Base-by-base conservation (phyloP, 1,139 yeast species). In the Hansenula anomala region DNA sequence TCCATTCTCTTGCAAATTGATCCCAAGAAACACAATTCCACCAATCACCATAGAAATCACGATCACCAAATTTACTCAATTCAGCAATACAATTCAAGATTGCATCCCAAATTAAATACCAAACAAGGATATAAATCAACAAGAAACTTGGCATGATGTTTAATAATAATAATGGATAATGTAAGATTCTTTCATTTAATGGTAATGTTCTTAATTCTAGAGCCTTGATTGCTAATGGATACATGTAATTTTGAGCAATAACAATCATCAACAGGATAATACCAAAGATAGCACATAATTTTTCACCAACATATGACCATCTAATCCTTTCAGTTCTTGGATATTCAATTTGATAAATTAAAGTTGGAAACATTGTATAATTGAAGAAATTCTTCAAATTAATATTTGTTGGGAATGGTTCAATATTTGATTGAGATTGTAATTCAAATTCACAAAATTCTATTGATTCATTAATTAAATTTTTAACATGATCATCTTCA, bases 11-110 rank as follows among this genome's bases (percentile, higher is more conserved):
- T 10, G 97, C 85, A 63, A 86, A 92, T 58, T 89, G 92, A 41
- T 86, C 89, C 96, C 97, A 92, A 36, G 89, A 83, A 23, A 85
- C 79, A 49, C 95, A 86, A 51, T 92, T 87, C 98, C 97, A 92
- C 98, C 98, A 92, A 32, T 89, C 87, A 4, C 95, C 95, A 55
- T 92, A 92, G 59, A 92, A 92, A 49, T 84, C 86, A 32, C 98
- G 75, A 58, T 92, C 97, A 3, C 90, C 96, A 61, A 82, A 92
- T 38, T 73, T 55, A 16, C 95, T 82, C 33, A 92, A 66, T 58
- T 92, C 98, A 0, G 96, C 97, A 51, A 92, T 76, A 15, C 84
- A 83, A 56, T 89, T 90, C 48, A 90, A 65, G 39, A 90, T 92
- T 13, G 90, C 82, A 54, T 92, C 97, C 97, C 98, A 92, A 47